Base-by-base conservation (phyloP, 441 rosid genomes). In the Euphorbia neoarborescens region DNA sequence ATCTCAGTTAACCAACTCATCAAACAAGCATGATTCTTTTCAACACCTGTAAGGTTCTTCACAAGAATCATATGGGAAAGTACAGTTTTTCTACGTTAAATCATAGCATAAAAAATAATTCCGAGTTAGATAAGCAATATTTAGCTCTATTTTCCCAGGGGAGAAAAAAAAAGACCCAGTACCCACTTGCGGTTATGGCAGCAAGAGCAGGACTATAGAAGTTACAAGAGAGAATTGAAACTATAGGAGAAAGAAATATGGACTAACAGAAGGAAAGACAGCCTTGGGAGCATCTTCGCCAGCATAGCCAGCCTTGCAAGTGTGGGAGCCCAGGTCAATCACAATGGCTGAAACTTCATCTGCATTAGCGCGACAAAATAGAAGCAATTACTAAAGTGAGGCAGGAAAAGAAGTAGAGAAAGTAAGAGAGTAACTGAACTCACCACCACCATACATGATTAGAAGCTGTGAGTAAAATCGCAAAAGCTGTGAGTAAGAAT, bases 201-300 rank as follows among this genome's bases (percentile, higher is more conserved):
- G 13, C 53, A 63, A 62, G 51, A 12, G 32, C 51, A 15, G 7
- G 27, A 44, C 27, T 9, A 10, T 10, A 2, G 4, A 2, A 46
- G 13, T 9, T 8, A 28, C n/a, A 62, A 7, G 32, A 6, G 4
- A 35, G 63, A 37, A 20, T 66, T 15, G 27, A 69, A 20, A 68
- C 0, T 7, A 7, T 4, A 5, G 17, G 22, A 28, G 28, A 66
- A n/a, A 11, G 66, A 34, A 24, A 59, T 73, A 72, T 70, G 57
- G 64, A 77, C 92, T 87, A 74, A 92, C 98, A 53, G 99, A 91
- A 71, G 99, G 97, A 58, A 96, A 96, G 5, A 96, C 98, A 40
- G 99, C 99, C 76, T 96, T 96, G 42, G 98, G 98, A 76, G 97
- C 96, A 86, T 95, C 99, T 83, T 95, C 99, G 5, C 98, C 99